Base-by-base conservation (phyloP, 1,284 basidiomycete genomes). In the Trichosporon sp. region DNA sequence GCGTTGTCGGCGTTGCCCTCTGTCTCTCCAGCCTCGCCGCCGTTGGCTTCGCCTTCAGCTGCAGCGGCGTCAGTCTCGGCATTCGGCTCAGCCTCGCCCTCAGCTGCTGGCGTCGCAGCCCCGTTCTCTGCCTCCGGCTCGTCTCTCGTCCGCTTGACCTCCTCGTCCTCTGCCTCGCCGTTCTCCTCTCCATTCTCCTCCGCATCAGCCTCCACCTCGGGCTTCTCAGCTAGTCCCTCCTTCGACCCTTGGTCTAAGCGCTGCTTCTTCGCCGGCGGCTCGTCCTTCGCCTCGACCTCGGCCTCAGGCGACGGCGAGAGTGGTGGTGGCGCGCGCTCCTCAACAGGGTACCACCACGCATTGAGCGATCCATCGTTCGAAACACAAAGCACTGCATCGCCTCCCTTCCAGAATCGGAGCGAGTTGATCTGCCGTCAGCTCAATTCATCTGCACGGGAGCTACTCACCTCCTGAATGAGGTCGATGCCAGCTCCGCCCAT, bases 311-410 rank as follows among this genome's bases (percentile, higher is more conserved):
- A 29, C 14, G 49, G 49, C 19, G 49, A 49, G 14, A 58, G 46
- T 4, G 49, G 57, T 3, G 64, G 60, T 14, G 59, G 62, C 9
- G 44, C 40, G 3, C 63, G 65, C 29, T 64, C 63, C 31, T 69
- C 61, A 5, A 70, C 33, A 1, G 77, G 76, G 59, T 75, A 79
- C 27, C 64, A 54, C 77, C 77, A 79, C 2, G 75, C 72, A 23
- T 70, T 74, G 19, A 76, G 63, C 1, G 71, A 72, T 0, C 77
- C 77, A 58, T 77, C 76, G 58, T 78, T 78, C 1, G 74, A 76
- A 7, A 78, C 77, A 1, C 71, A 72, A 36, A 74, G 70, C 10
- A 75, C 68, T 0, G 73, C 57, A 52, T 73, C 70, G 0, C 77
- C 77, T 7, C 66, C 70, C 31, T 72, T 72, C 60, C 63, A 68